Conservation (phyloP, 208 protist genomes). For the Leishmania martiniquensis region DNA sequence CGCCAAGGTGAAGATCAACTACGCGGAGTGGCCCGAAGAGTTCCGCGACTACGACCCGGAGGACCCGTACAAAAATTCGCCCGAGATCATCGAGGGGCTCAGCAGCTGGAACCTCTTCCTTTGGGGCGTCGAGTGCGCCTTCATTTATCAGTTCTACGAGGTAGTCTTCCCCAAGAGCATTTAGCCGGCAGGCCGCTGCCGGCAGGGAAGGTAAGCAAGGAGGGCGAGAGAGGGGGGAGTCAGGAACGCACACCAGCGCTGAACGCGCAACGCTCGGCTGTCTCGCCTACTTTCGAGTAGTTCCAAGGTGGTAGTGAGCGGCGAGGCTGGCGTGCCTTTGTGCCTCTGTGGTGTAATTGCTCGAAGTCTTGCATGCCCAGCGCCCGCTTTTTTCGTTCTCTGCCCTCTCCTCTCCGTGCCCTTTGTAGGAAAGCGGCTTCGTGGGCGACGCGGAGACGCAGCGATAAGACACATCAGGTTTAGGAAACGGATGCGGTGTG, state of each 20-base stretch:
- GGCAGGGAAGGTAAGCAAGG: not conserved
- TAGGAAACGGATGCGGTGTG: not conserved
- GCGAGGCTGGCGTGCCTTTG: not conserved
- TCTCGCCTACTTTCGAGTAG: not conserved
- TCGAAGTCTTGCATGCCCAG: not conserved
- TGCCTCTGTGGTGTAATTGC: not conserved
- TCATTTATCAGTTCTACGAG: slow-evolving; percentile 93
- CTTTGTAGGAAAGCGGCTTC: not conserved
- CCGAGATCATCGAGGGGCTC: slow-evolving; percentile 85
- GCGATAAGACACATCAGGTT: not conserved
- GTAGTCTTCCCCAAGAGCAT: slow-evolving; percentile 89
- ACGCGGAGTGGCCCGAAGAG: slow-evolving; percentile 89
- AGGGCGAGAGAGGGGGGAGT: not conserved
- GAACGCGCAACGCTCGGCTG: not conserved
- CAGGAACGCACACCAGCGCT: not conserved
- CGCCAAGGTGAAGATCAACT: slow-evolving; percentile 88
- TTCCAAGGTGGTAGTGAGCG: too few relatives aligned
- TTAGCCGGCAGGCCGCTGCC: slow-evolving; percentile 25
- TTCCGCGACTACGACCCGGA: slow-evolving; percentile 92
- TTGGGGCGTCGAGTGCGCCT: slow-evolving; percentile 87
- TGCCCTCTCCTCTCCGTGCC: not conserved
- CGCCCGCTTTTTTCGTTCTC: not conserved
- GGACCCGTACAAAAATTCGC: slow-evolving; percentile 93
- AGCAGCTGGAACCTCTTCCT: slow-evolving; percentile 91
- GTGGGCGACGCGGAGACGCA: not conserved